Evolutionary conservation across 2,329 filamentous ascomycete genomes (phyloP), one percentile per base, ranked within the genome.

Genomic region (Ophiostoma piceae): DNA sequence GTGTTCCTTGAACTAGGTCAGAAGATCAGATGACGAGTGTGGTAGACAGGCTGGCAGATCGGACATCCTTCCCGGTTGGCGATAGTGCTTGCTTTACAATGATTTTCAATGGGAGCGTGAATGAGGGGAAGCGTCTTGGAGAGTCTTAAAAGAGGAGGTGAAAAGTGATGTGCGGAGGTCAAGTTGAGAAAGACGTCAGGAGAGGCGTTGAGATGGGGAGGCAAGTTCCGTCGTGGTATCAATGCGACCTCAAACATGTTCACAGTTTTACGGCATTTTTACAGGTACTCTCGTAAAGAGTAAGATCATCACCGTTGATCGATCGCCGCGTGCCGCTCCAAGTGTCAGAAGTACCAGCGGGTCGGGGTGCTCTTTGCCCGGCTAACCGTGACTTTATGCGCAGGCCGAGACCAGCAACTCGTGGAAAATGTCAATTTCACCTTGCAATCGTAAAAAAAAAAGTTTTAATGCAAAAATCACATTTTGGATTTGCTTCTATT

Each of bases 241-340:
- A 57, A 29, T 57, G 51, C 22, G 12, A 57, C 51, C n/a, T 22
- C 7, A 12, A 26, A 0, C 22, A 57, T 57, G 3, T 57, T 19
- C n/a, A 57, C 35, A 35, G 26, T 29, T 35, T 35, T 35, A 8
- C 35, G 35, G 3, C 16, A 9, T 47, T 8, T 47, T 19, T 47
- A 19, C 4, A 47, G 16, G 43, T 57, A 57, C 22, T 11, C 14
- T 22, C n/a, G n/a, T 57, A 57, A 12, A 57, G 1, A 35, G 57
- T 16, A 32, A 35, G 57, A 62, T 62, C 57, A 26, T 62, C 57
- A 35, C 57, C 57, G 57, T 32, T 62, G 57, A 62, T 62, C 26
- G 57, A 29, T 32, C 57, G 22, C 26, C 2, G 57, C 26, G n/a
- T 32, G 57, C 22, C 26, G 57, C n/a, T 57, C 8, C 51, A 57